A percentile compares a stretch with the other conserved stretches of the same genome.
These are phyloP conservation scores for Heterobasidion annosum DNA, from an alignment of 1,284 basidiomycete species.

Conservation along the genomic window DNA sequence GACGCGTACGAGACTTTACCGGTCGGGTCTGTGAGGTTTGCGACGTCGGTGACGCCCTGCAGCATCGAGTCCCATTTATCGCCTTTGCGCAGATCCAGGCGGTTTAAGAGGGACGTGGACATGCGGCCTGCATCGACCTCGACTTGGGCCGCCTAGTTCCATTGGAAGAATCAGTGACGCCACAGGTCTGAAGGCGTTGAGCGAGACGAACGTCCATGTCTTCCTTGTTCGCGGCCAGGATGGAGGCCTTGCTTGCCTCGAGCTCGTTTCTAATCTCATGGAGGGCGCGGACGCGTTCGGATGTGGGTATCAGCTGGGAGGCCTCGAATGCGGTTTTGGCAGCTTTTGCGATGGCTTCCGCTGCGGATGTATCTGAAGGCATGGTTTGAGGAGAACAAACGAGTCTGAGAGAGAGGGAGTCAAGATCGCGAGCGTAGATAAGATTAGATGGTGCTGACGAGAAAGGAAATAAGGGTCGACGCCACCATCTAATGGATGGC, in stretches of 20 bases:
- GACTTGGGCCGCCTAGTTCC: constrained; percentile 55
- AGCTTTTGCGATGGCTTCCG: constrained; percentile 52
- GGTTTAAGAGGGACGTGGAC: constrained; percentile 72
- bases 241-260: constrained; percentile 49
- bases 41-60: constrained; percentile 85
- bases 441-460: constrained; percentile 3
- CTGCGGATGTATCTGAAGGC: constrained; percentile 5
- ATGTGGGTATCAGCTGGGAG: constrained; percentile 69
- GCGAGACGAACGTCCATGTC: constrained; percentile 60
- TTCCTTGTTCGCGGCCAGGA: constrained; percentile 71
- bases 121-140: constrained; percentile 82
- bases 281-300: constrained; percentile 67
- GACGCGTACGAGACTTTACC: constrained; percentile 85
- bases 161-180: not conserved
- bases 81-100: constrained; percentile 77
- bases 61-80: constrained; percentile 96
- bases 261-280: constrained; percentile 63
- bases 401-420: not conserved
- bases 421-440: not conserved
- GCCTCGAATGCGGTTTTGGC: constrained; percentile 81
- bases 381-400: not conserved
- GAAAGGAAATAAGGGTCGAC: not conserved
- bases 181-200: not conserved
- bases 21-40: constrained; percentile 77
- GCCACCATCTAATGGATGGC: not conserved